These are phyloP conservation scores for Scedosporium apiospermum DNA, from an alignment of 2,329 filamentous ascomycete genomes.

Conservation along the genomic window DNA sequence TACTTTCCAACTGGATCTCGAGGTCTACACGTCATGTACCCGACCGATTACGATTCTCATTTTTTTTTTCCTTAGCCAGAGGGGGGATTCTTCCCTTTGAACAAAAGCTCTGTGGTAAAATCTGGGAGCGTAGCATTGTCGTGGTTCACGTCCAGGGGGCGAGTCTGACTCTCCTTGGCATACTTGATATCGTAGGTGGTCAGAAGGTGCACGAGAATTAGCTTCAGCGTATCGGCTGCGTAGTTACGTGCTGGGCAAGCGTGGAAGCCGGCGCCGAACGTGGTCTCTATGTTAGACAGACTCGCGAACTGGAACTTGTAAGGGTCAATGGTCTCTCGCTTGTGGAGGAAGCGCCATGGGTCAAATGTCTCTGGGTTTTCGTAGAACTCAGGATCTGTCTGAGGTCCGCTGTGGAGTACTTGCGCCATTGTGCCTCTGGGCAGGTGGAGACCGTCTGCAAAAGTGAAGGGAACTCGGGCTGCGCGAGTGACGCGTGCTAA, in stretches of 20 bases:
- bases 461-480: constrained; percentile 1
- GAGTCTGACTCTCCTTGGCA: neutral
- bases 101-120: neutral
- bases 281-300: constrained; percentile 18
- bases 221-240: constrained; percentile 27
- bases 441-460: constrained; percentile 13
- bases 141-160: neutral
- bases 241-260: constrained; percentile 31
- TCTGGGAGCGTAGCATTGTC: constrained; percentile 2
- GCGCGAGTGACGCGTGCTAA: constrained; percentile 3
- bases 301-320: constrained; percentile 20
- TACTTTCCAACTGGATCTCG: no score
- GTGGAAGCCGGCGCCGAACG: constrained; percentile 28
- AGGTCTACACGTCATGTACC: no score
- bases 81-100: neutral
- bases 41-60: neutral
- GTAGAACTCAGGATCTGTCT: constrained; percentile 14
- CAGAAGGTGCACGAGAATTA: constrained; percentile 16
- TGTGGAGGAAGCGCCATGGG: constrained; percentile 15
- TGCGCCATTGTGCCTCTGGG: constrained; percentile 11
- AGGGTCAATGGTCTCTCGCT: constrained; percentile 12
- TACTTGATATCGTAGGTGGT: constrained; percentile 16
- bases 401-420: constrained; percentile 11
- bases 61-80: no score
- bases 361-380: constrained; percentile 14